Evolutionary conservation across 768 basidiomycete genomes (phyloP).

Genomic region (Pulveroboletus sp.): DNA sequence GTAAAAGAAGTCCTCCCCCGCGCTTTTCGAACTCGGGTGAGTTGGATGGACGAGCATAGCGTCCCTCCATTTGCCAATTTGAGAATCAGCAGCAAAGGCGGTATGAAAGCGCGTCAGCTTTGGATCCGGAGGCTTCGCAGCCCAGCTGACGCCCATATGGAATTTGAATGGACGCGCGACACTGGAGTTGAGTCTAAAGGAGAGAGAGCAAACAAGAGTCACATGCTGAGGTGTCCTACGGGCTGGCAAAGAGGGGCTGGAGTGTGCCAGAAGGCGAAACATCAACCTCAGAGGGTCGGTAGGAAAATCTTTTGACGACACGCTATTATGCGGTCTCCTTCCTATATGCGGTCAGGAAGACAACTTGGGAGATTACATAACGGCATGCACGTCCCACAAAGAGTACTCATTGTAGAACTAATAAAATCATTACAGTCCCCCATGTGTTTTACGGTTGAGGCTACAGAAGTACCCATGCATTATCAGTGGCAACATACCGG

Average conservation of each 20-base stretch:
- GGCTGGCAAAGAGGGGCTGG: neutral
- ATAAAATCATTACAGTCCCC: no score
- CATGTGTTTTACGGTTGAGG: no score
- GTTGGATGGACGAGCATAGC: conserved; percentile 49
- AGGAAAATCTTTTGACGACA: neutral
- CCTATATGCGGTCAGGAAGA: no score
- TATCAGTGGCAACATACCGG: no score
- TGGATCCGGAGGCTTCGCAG: conserved; percentile 57
- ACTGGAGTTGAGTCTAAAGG: conserved; percentile 20
- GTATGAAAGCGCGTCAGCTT: conserved; percentile 32
- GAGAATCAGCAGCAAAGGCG: conserved; percentile 56
- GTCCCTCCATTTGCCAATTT: conserved; percentile 69
- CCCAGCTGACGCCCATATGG: conserved; percentile 76
- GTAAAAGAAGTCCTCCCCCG: conserved; percentile 64
- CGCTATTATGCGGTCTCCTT: no score
- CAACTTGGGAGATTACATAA: no score
- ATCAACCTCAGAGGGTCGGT: conserved; percentile 5
- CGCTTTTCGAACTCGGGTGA: conserved; percentile 33
- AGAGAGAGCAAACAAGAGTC: neutral
- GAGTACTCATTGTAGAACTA: no score
- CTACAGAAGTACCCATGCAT: no score
- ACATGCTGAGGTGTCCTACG: neutral
- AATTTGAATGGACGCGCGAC: conserved; percentile 58
- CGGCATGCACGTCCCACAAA: no score
- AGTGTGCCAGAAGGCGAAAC: conserved; percentile 8